Base-by-base conservation (phyloP, 495 filamentous ascomycete genomes). In the Cenococcum geophilum region DNA sequence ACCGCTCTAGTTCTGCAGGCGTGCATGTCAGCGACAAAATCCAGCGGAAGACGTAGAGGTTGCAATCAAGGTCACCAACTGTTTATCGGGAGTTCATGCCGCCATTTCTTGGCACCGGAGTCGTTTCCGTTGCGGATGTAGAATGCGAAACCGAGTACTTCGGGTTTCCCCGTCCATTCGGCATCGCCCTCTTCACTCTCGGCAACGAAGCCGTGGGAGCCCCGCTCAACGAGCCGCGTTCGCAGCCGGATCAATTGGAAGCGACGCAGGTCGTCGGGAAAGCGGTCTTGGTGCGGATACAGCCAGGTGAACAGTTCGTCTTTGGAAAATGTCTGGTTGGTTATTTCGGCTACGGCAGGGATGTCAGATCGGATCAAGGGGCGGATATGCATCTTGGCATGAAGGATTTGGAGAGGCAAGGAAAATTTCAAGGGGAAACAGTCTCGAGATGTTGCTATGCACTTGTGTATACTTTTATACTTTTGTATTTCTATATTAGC, bases 241-340 rank as follows among this genome's bases (percentile, higher is more conserved):
- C 55, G 61, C 25, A 64, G 55, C 1, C 58, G 65, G 16, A 68
- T 40, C 18, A 54, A n/a, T n/a, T 61, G 58, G 8, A 14, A 59
- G 43, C 65, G 55, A 5, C 58, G 61, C 5, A 64, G 48, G 42
- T 68, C 65, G 20, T 68, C 50, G 0, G 65, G 65, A 34, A 61
- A 59, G 23, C 58, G 14, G 25, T 61, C 25, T 51, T 62, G 32
- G 8, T 55, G 27, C 20, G 65, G 65, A 37, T 55, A 58, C 4
- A 68, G 53, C 53, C 53, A 37, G 25, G 34, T 56, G 53, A 37
- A 56, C 16, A 56, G 53, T n/a, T 56, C 53, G 36, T 56, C 53
- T n/a, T 37, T 12, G 53, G 53, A 56, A 32, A 56, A 56, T n/a
- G 53, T 25, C 8, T 25, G 25, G 32, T 56, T 23, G 32, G 34